Evolutionary conservation across 495 filamentous ascomycete species (phyloP).

Genomic region (Xylaria telfairii): DNA sequence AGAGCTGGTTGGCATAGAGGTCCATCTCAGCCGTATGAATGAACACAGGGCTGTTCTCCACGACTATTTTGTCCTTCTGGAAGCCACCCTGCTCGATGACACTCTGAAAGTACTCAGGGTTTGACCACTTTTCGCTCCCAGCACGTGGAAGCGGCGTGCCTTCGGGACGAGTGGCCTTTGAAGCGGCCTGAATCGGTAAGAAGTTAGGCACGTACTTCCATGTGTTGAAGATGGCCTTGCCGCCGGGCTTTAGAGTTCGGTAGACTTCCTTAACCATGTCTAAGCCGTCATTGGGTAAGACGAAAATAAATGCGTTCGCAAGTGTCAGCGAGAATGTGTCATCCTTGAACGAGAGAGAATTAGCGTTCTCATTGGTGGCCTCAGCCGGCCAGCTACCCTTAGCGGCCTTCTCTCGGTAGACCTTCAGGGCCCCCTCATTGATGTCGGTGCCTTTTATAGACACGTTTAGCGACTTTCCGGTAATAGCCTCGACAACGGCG

Average conservation of each 20-base stretch:
- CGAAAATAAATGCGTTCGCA: constrained; percentile 29
- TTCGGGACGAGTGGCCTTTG: constrained; percentile 21
- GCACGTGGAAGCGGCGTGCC: constrained; percentile 22
- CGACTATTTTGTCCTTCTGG: constrained; percentile 21
- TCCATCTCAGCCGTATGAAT: constrained; percentile 16
- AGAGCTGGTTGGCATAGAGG: constrained; percentile 23
- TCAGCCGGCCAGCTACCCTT: constrained; percentile 27
- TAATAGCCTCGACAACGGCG: constrained; percentile 20
- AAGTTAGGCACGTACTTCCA: constrained; percentile 23
- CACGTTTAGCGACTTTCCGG: constrained; percentile 19
- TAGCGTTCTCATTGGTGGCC: constrained; percentile 26
- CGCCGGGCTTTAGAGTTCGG: constrained; percentile 30
- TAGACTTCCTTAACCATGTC: constrained; percentile 28
- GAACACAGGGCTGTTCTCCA: background rate
- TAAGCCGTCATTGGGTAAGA: constrained; percentile 28
- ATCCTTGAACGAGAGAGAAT: constrained; percentile 26
- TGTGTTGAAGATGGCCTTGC: constrained; percentile 27
- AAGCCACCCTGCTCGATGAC: constrained; percentile 28
- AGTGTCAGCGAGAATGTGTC: constrained; percentile 26
- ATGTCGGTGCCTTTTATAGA: constrained; percentile 28
- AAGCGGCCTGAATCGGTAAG: constrained; percentile 10
- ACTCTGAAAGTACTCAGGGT: constrained; percentile 6
- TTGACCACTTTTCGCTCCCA: constrained; percentile 24
- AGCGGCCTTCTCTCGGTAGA: constrained; percentile 21
- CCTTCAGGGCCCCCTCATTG: constrained; percentile 22